Percentiles rank a stretch among this genome's conserved stretches.
phyloP scores from a whole-genome alignment of 495 filamentous ascomycete genomes.

The Trichoderma erinaceum region DNA sequence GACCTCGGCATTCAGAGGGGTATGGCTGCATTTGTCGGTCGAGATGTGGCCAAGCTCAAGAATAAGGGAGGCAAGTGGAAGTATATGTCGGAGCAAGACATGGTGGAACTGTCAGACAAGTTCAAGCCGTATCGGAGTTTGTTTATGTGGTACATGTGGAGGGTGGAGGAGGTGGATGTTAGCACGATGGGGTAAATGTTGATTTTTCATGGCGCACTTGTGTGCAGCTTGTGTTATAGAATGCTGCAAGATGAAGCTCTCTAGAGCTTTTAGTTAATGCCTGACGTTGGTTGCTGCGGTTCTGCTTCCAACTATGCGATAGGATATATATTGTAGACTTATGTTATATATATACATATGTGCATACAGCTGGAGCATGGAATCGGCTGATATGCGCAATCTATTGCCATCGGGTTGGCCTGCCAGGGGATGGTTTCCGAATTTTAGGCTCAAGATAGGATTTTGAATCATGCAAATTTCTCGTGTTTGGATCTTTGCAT shows the following conservation, averaged over 20 bases:
- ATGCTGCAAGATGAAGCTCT: too few species aligned
- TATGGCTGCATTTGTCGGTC: constrained; percentile 81
- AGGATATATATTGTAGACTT: too few species aligned
- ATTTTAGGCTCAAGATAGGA: not conserved
- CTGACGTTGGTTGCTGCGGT: too few species aligned
- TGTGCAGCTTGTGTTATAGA: not conserved
- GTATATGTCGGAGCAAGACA: constrained; percentile 91
- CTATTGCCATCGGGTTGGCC: not conserved
- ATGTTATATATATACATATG: too few species aligned
- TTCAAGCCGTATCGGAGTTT: constrained; percentile 76
- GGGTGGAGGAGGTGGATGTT: constrained; percentile 69
- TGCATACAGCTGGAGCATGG: not conserved
- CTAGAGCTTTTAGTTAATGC: too few species aligned
- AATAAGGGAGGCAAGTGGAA: constrained; percentile 88
- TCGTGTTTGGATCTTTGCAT: not conserved
- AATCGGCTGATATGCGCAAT: not conserved
- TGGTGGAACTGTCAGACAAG: constrained; percentile 71
- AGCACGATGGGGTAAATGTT: constrained; percentile 49
- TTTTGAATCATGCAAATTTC: not conserved
- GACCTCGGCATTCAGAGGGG: constrained; percentile 94
- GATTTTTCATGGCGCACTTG: not conserved
- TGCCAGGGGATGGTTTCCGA: not conserved
- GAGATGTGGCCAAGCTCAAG: constrained; percentile 79
- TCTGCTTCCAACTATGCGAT: too few species aligned
- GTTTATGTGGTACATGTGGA: constrained; percentile 85